A percentile compares a stretch with the other conserved stretches of the same genome.
Evolutionary conservation across 1,284 basidiomycete species (phyloP).

Genomic region (Coniferiporia sulphurascens): DNA sequence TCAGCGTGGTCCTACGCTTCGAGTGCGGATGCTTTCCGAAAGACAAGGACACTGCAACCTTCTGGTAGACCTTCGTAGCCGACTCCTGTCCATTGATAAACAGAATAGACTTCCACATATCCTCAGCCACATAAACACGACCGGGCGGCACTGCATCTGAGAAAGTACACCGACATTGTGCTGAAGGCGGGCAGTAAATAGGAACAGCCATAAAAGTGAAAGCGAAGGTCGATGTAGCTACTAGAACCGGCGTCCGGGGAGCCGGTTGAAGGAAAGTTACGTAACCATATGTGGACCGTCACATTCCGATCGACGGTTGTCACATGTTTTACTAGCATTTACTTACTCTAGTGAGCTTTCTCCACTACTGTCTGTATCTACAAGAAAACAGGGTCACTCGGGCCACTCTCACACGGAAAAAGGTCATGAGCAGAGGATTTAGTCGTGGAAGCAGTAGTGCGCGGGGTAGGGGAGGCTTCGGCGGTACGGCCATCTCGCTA

Average conservation of each 20-base stretch:
- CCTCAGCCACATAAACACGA: background rate
- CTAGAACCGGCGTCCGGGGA: no score
- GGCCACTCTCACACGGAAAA: background rate
- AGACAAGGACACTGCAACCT: conserved; percentile 6
- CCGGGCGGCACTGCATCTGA: background rate
- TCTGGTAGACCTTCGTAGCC: background rate
- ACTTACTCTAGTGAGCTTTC: no score
- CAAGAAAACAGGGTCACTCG: no score
- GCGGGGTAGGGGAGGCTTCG: conserved; percentile 15
- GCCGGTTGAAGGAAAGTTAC: no score
- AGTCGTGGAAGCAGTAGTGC: conserved; percentile 34
- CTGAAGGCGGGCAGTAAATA: background rate
- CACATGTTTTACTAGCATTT: no score
- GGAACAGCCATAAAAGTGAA: background rate
- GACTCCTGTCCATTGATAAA: background rate
- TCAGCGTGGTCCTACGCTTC: background rate
- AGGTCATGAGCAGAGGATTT: conserved; percentile 44
- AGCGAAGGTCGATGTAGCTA: no score
- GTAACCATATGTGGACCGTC: no score
- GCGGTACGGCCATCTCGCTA: background rate
- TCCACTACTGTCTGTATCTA: no score
- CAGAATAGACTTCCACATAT: conserved; percentile 8
- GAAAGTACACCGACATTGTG: background rate
- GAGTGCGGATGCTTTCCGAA: background rate
- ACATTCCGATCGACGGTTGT: no score